These are phyloP conservation scores for Pyrenochaeta sp. DNA, from an alignment of 2,329 filamentous ascomycete species.

Conservation along the genomic window DNA sequence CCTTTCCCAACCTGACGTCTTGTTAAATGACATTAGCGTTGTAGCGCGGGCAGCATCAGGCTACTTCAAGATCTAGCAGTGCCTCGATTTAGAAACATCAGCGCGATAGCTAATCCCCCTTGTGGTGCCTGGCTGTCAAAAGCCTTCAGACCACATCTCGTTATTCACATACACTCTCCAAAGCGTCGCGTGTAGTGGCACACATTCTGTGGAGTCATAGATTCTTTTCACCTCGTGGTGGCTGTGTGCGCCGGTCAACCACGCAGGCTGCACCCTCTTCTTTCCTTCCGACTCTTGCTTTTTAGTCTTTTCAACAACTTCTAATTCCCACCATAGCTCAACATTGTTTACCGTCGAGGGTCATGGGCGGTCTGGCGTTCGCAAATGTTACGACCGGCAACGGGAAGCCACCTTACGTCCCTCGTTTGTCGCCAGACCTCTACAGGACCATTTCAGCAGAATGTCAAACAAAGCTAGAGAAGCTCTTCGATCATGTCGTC, in stretches of 20 bases:
- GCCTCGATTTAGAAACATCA: no score
- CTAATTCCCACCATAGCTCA: neutral
- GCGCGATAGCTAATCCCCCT: no score
- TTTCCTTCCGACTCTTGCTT: neutral
- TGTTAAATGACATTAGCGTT: neutral
- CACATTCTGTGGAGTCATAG: neutral
- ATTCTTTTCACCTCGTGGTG: neutral
- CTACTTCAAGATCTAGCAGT: no score
- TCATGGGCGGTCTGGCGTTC: conserved; percentile 69
- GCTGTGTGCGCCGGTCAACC: neutral
- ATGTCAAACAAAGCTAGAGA: conserved; percentile 58
- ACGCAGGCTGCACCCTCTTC: neutral
- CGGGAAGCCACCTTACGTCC: conserved; percentile 64
- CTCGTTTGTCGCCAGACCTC: conserved; percentile 68
- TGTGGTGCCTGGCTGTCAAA: no score
- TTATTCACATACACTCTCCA: neutral
- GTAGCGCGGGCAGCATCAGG: neutral
- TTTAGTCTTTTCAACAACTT: neutral
- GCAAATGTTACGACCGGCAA: conserved; percentile 36
- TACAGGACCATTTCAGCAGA: conserved; percentile 63
- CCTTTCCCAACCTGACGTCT: neutral
- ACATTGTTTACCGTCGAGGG: neutral
- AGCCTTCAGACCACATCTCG: no score
- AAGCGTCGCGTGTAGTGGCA: neutral
- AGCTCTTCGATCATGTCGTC: conserved; percentile 64